A percentile compares a stretch with the other conserved stretches of the same genome.
Evolutionary conservation across 805 yeast genomes (phyloP).

Genomic region (Yarrowia divulgata): DNA sequence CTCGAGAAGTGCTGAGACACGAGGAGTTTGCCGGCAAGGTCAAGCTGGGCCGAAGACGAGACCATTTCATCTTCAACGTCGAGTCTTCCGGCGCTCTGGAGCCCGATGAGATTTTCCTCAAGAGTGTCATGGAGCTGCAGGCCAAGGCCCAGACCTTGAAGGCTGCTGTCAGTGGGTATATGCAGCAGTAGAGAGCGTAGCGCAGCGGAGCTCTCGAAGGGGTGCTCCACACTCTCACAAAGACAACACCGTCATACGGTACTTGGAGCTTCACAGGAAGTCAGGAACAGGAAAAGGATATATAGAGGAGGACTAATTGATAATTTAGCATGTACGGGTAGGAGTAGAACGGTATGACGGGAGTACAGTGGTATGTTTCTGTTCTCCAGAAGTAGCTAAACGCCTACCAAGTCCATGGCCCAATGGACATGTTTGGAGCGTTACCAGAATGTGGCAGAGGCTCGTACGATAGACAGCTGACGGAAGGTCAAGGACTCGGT

Average conservation of each 20-base stretch:
- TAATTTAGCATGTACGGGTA: neutral
- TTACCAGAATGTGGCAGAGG: no score
- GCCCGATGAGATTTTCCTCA: conserved; percentile 94
- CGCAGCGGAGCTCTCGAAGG: no score
- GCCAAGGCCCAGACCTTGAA: conserved; percentile 59
- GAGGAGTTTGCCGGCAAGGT: conserved; percentile 89
- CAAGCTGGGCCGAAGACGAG: conserved; percentile 87
- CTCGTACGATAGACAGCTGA: no score
- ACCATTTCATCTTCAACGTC: conserved; percentile 91
- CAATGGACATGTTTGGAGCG: no score
- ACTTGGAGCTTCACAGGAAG: no score
- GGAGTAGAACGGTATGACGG: neutral
- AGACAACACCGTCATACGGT: neutral
- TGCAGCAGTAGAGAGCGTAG: conserved; percentile 21
- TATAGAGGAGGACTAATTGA: conserved; percentile 36
- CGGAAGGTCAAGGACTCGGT: no score
- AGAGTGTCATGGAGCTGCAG: conserved; percentile 82
- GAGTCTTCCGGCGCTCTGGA: conserved; percentile 97
- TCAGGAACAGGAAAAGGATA: conserved; percentile 10
- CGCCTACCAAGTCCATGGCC: no score
- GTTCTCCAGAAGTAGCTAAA: no score
- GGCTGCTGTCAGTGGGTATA: conserved; percentile 9
- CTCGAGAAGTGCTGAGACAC: conserved; percentile 94
- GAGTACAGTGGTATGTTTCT: no score
- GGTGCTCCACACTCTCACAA: no score